These are phyloP conservation scores for Rhipidocladum racemiflorum DNA, from an alignment of 176 grass and related monocot genomes.

Conservation along the genomic window DNA sequence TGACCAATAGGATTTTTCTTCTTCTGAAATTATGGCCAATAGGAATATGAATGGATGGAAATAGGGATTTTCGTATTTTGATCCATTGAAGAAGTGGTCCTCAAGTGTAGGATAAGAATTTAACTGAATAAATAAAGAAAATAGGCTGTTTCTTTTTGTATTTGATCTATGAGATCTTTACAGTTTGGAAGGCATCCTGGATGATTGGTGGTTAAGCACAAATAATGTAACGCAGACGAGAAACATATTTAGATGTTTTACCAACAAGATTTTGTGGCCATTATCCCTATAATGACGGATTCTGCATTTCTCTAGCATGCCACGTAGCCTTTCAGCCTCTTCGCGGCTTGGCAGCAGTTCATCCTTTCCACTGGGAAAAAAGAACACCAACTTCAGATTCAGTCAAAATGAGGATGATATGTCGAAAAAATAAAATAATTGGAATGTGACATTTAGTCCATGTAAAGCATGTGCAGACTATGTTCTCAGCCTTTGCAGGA, in stretches of 20 bases:
- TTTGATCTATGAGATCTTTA: background rate
- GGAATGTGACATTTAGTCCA: background rate
- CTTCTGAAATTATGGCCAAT: background rate
- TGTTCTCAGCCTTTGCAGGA: background rate
- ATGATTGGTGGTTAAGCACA: background rate
- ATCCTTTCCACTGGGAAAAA: constrained; percentile 73
- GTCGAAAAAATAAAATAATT: background rate
- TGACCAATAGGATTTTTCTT: background rate
- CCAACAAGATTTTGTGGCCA: constrained; percentile 80
- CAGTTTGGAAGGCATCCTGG: background rate
- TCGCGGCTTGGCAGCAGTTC: constrained; percentile 74
- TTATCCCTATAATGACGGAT: constrained; percentile 67
- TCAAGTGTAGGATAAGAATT: too few species aligned
- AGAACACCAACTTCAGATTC: constrained; percentile 32
- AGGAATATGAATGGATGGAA: background rate
- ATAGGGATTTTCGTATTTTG: background rate
- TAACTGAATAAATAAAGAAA: too few species aligned
- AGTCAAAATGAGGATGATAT: background rate
- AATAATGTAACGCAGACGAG: background rate
- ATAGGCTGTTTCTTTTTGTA: background rate
- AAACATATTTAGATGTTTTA: constrained; percentile 23
- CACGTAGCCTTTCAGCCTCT: constrained; percentile 67
- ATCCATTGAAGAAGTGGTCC: too few species aligned
- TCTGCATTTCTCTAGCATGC: constrained; percentile 54
- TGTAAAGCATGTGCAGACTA: background rate